Conservation (phyloP, 768 basidiomycete species). For the Trametes maxima region DNA sequence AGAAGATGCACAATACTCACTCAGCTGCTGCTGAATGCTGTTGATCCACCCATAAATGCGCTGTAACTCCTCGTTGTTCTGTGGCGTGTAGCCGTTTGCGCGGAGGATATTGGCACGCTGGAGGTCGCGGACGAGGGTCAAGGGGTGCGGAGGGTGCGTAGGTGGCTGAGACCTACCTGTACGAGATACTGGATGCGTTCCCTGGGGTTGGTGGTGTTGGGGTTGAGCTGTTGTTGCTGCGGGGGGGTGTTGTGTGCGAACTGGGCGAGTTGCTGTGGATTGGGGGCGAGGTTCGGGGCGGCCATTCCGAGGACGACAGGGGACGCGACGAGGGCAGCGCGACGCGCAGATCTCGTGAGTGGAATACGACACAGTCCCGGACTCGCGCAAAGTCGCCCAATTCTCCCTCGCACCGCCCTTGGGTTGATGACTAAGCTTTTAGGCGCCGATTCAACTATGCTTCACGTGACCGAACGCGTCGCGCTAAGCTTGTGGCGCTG, state of each 20-base stretch:
- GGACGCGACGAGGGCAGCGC: constrained; percentile 20
- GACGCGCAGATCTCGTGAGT: constrained; percentile 39
- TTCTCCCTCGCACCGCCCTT: neutral
- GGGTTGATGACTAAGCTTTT: constrained; percentile 15
- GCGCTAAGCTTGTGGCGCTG: constrained; percentile 9
- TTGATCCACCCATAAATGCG: constrained; percentile 43
- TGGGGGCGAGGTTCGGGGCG: constrained; percentile 30
- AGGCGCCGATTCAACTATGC: neutral
- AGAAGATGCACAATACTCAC: constrained; percentile 19
- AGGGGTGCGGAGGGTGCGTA: neutral
- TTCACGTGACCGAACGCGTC: constrained; percentile 29
- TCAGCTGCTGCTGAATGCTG: constrained; percentile 35
- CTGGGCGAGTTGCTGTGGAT: constrained; percentile 25
- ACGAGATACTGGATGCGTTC: constrained; percentile 33
- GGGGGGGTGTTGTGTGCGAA: constrained; percentile 20
- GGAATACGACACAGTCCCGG: constrained; percentile 1
- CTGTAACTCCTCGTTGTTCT: constrained; percentile 47
- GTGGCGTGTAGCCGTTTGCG: constrained; percentile 47
- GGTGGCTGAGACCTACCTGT: constrained; percentile 25
- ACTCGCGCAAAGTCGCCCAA: constrained; percentile 19
- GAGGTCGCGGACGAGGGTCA: constrained; percentile 1
- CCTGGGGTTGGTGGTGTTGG: constrained; percentile 10
- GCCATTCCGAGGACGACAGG: constrained; percentile 26
- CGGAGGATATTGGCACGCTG: constrained; percentile 50
- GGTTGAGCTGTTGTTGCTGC: constrained; percentile 14